Percentiles rank a stretch among this genome's conserved stretches.
These are phyloP conservation scores for Fraxinus sp. DNA, from an alignment of 305 asterid genomes.

Conservation along the genomic window DNA sequence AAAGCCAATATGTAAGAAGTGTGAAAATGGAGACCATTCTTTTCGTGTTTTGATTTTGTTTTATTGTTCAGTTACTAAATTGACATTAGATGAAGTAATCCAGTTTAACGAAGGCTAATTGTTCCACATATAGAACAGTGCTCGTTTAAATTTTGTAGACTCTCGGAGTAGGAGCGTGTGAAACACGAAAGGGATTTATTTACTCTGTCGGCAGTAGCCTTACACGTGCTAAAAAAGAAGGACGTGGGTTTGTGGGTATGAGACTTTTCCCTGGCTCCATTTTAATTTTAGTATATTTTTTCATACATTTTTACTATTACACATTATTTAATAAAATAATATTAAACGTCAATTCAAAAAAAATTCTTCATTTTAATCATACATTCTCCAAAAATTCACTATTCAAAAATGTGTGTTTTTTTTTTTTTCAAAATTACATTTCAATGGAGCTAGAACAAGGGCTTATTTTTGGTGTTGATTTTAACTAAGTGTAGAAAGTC, in stretches of 20 bases:
- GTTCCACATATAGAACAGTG: background rate
- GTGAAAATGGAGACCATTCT: constrained; percentile 21
- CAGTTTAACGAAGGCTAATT: background rate
- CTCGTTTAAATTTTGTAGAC: background rate
- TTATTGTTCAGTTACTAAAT: background rate
- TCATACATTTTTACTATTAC: too few species aligned
- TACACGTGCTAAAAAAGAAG: background rate
- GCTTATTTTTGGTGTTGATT: background rate
- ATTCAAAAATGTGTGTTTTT: too few species aligned
- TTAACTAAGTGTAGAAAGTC: background rate
- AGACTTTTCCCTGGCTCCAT: background rate
- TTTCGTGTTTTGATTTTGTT: background rate
- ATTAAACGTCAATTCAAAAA: too few species aligned
- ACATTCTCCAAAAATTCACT: background rate
- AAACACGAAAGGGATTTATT: constrained; percentile 1
- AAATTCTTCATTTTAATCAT: too few species aligned
- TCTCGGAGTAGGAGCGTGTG: background rate
- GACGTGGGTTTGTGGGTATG: background rate
- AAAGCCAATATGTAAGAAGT: constrained; percentile 12
- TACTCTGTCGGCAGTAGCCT: background rate
- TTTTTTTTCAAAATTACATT: background rate
- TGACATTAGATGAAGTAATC: background rate
- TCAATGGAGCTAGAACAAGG: background rate
- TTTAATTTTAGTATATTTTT: too few species aligned
- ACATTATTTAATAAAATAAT: too few species aligned